Evolutionary conservation across 2,329 filamentous ascomycete species (phyloP).

Genomic region (Tolypocladium sp.): DNA sequence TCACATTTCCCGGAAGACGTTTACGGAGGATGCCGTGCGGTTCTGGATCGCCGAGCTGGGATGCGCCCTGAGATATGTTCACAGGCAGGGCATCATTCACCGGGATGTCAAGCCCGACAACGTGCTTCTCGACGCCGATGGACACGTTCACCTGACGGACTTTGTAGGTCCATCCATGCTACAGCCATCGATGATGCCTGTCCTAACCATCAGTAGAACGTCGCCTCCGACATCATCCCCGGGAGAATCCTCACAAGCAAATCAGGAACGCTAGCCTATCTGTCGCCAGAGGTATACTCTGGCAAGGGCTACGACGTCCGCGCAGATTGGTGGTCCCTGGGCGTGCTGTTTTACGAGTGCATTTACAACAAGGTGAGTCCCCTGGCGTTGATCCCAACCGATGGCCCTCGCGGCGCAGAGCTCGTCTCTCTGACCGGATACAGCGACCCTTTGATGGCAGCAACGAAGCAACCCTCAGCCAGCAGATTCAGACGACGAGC

Average conservation of each 20-base stretch:
- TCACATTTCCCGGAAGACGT: conserved; percentile 95
- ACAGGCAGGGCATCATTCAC: conserved; percentile 80
- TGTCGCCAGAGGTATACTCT: conserved; percentile 90
- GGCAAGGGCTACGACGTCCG: conserved; percentile 83
- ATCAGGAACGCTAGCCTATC: conserved; percentile 90
- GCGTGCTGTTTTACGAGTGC: conserved; percentile 98
- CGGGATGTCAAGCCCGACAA: conserved; percentile 91
- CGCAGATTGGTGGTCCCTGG: conserved; percentile 97
- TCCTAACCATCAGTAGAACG: conserved; percentile 58
- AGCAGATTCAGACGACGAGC: conserved; percentile 70
- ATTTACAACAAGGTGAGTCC: conserved; percentile 87
- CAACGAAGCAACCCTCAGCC: conserved; percentile 70
- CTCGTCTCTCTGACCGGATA: conserved; percentile 1
- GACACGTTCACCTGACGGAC: conserved; percentile 94
- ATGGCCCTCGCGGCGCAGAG: neutral
- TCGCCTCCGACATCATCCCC: conserved; percentile 84
- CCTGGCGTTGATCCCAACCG: too few species aligned
- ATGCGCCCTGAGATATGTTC: conserved; percentile 82
- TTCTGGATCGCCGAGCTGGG: conserved; percentile 97
- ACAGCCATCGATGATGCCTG: neutral
- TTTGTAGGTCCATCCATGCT: conserved; percentile 56
- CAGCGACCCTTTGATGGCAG: conserved; percentile 90
- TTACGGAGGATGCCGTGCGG: conserved; percentile 91
- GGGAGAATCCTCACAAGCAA: conserved; percentile 84
- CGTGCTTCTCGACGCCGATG: conserved; percentile 76